phyloP scores from a whole-genome alignment of 2,329 filamentous ascomycete species.

The Ophiocordyceps sinensis region DNA sequence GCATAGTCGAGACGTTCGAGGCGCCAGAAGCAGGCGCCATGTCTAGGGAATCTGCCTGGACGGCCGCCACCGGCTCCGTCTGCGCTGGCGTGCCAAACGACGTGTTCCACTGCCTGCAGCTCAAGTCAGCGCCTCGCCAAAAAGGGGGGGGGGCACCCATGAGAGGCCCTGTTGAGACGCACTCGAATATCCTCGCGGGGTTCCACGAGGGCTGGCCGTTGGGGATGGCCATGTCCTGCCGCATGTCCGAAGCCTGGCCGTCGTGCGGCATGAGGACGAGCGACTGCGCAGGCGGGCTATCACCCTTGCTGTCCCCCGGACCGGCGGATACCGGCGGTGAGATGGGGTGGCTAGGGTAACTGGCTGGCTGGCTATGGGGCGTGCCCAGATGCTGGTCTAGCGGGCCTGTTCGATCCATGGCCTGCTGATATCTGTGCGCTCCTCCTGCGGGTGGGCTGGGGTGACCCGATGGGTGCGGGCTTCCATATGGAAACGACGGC shows the following conservation, averaged over 20 bases:
- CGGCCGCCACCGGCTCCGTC: slow-evolving; percentile 17
- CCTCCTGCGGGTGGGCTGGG: slow-evolving; percentile 49
- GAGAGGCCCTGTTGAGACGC: slow-evolving; percentile 24
- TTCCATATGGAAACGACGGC: slow-evolving; percentile 73
- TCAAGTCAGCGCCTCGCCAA: neutral
- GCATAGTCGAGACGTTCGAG: slow-evolving; percentile 37
- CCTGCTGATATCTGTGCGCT: slow-evolving; percentile 32
- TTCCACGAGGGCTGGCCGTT: slow-evolving; percentile 66
- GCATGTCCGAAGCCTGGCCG: slow-evolving; percentile 35
- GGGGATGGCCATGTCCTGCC: slow-evolving; percentile 42
- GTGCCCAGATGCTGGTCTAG: slow-evolving; percentile 41
- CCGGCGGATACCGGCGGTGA: slow-evolving; percentile 67
- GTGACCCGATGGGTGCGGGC: slow-evolving; percentile 50
- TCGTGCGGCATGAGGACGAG: slow-evolving; percentile 56
- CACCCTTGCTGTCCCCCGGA: slow-evolving; percentile 60
- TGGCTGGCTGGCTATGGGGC: slow-evolving; percentile 43
- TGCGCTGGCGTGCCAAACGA: slow-evolving; percentile 64
- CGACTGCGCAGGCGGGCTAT: slow-evolving; percentile 59
- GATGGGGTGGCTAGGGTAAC: slow-evolving; percentile 56
- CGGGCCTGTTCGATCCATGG: slow-evolving; percentile 29
- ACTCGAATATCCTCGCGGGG: slow-evolving; percentile 81
- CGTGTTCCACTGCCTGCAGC: slow-evolving; percentile 74
- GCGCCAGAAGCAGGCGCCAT: slow-evolving; percentile 33
- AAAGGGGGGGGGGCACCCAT: neutral
- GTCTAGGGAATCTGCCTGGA: slow-evolving; percentile 37